These are phyloP conservation scores for Chaetomium fimeti DNA, from an alignment of 495 filamentous ascomycete species.

Conservation along the genomic window DNA sequence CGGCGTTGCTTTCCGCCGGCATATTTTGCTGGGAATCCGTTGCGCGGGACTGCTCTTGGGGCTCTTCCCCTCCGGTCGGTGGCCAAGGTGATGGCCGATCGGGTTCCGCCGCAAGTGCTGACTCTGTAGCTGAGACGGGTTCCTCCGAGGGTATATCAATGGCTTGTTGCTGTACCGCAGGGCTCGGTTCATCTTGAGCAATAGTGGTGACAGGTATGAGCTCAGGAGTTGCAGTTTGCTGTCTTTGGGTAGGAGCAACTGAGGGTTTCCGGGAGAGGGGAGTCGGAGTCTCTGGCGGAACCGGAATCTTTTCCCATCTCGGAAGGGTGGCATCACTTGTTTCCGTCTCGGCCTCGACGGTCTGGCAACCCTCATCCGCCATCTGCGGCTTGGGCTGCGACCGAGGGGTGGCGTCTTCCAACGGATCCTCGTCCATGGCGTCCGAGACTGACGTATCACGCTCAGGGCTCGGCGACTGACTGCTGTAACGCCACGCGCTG, in stretches of 20 bases:
- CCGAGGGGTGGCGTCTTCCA: conserved; percentile 6
- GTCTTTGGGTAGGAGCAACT: not conserved
- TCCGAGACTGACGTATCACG: conserved; percentile 38
- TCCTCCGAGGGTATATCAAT: not conserved
- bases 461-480: conserved; percentile 63
- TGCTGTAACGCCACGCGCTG: conserved; percentile 67
- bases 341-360: conserved; percentile 39
- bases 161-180: not conserved
- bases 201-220: too few relatives aligned
- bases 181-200: not conserved
- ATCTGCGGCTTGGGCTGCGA: conserved; percentile 36
- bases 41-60: not conserved
- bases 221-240: not conserved
- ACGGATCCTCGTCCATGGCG: conserved; percentile 40
- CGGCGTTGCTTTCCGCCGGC: not conserved
- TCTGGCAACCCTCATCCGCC: conserved; percentile 51
- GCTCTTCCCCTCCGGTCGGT: not conserved
- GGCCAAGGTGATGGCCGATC: too few relatives aligned
- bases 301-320: not conserved
- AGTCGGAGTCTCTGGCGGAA: not conserved
- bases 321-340: not conserved
- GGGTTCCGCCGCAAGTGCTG: not conserved
- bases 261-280: not conserved
- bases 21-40: not conserved
- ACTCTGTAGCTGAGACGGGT: not conserved